Conservation (phyloP, 352 stramenopile species). For the Pythium myriotylum region DNA sequence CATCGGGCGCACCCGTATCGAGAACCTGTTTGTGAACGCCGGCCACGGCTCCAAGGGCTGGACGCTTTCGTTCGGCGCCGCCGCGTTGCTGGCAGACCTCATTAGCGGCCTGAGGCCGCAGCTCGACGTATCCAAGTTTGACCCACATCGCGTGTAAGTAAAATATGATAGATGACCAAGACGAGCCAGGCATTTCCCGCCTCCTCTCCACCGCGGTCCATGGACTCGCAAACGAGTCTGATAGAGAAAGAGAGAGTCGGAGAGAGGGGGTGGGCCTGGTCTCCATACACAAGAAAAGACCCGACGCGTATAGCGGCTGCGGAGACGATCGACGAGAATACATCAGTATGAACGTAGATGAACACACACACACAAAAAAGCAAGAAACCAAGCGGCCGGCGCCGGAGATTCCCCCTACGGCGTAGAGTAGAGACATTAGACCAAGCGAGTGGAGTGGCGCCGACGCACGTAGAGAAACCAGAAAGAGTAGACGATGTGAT, state of each 20-base stretch:
- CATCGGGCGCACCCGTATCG: constrained; percentile 77
- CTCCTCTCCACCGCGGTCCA: constrained; percentile 4
- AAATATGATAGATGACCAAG: constrained; percentile 21
- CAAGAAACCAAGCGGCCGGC: constrained; percentile 7
- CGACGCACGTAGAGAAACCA: constrained; percentile 4
- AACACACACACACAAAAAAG: no score
- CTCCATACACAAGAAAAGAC: background rate
- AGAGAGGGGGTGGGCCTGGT: background rate
- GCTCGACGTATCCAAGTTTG: constrained; percentile 84
- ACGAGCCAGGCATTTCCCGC: constrained; percentile 1
- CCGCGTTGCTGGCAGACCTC: constrained; percentile 73
- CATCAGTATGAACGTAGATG: background rate
- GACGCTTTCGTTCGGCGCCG: constrained; percentile 83
- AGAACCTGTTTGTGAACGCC: constrained; percentile 86
- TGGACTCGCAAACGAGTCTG: constrained; percentile 23
- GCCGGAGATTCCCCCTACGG: constrained; percentile 8
- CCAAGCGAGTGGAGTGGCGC: constrained; percentile 7
- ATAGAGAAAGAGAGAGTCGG: constrained; percentile 21
- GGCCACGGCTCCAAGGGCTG: constrained; percentile 86
- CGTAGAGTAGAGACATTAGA: constrained; percentile 30
- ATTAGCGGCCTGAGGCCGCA: constrained; percentile 79
- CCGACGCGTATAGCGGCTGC: background rate
- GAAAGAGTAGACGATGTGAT: constrained; percentile 3
- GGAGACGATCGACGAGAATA: constrained; percentile 1
- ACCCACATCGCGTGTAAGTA: constrained; percentile 63